Base-by-base conservation (phyloP, 345 rosid genomes). In the Turritis glabra region DNA sequence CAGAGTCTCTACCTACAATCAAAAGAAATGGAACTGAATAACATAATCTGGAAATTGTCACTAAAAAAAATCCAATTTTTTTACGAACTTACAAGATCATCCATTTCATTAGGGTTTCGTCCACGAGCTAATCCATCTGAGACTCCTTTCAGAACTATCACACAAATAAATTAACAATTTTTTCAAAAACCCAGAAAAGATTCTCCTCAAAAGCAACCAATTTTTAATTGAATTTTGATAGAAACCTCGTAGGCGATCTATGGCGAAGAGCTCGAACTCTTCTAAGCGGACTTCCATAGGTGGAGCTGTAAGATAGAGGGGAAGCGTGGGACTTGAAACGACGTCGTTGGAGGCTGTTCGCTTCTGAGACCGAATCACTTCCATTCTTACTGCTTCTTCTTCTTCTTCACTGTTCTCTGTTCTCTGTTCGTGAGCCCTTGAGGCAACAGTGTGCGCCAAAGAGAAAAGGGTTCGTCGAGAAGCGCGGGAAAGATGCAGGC, bases 251-350 rank as follows among this genome's bases (percentile, higher is more conserved):
- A 95, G 86, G 55, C 96, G 94, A 85, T 92, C 94, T 54, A 89
- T 74, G 78, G 99, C 96, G 77, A 83, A 90, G 80, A 86, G 89
- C 86, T 92, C 98, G 84, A 90, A 95, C 67, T 92, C 97, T 72
- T 89, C 96, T 46, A 90, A 88, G 38, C 98, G 84, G 77, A 92
- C 94, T 72, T 95, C 97, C 73, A 92, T 87, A 2, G 83, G n/a
- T 41, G 96, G 98, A 12, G 96, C 88, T 8, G 90, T 83, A 41
- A 91, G 85, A 78, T 92, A 89, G 35, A 92, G 86, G 14, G 92
- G 98, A 33, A 90, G 84, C 23, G 83, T 72, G 81, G 66, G 53
- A 74, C 72, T 77, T 6, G 63, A 67, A 46, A 59, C 77, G 71
- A 77, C 69, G 43, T 63, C 64, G 14, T 30, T 55, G n/a, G 80